phyloP scores from a whole-genome alignment of 2,329 filamentous ascomycete genomes.

The Penicillium sp. region DNA sequence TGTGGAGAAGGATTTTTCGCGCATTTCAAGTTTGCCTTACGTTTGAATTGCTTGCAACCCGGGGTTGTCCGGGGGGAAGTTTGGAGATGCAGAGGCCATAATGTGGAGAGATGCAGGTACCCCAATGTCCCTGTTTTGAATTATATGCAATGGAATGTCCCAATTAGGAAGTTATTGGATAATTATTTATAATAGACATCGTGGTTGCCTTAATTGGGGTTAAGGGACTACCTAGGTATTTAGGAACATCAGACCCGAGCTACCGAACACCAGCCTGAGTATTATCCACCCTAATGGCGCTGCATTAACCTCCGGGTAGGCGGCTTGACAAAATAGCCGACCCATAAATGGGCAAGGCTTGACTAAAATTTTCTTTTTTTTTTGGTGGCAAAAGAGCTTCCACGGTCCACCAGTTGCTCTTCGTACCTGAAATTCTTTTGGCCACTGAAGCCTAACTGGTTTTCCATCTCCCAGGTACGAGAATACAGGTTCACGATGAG shows the following conservation, averaged over 20 bases:
- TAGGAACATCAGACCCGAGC: background rate
- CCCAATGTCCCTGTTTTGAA: background rate
- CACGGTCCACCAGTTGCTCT: constrained; percentile 2
- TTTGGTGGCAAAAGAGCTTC: constrained; percentile 11
- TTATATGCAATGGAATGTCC: background rate
- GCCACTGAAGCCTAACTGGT: background rate
- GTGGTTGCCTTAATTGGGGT: too few species aligned
- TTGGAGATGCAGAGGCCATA: background rate
- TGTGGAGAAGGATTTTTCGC: constrained; percentile 10
- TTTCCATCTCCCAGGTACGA: background rate
- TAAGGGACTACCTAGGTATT: too few species aligned
- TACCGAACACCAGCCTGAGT: background rate
- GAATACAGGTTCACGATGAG: background rate
- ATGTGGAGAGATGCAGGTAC: background rate
- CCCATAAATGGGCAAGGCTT: background rate
- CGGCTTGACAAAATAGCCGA: background rate
- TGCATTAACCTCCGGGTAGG: background rate
- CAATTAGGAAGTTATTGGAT: background rate
- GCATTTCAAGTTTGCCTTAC: constrained; percentile 1
- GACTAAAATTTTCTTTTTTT: background rate
- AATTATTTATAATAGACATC: background rate
- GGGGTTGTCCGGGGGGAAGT: constrained; percentile 1
- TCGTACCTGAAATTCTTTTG: background rate
- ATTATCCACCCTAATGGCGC: background rate
- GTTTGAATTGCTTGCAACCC: background rate